Base-by-base conservation (phyloP, 768 basidiomycete species). In the Xerocomellus amylosporus region DNA sequence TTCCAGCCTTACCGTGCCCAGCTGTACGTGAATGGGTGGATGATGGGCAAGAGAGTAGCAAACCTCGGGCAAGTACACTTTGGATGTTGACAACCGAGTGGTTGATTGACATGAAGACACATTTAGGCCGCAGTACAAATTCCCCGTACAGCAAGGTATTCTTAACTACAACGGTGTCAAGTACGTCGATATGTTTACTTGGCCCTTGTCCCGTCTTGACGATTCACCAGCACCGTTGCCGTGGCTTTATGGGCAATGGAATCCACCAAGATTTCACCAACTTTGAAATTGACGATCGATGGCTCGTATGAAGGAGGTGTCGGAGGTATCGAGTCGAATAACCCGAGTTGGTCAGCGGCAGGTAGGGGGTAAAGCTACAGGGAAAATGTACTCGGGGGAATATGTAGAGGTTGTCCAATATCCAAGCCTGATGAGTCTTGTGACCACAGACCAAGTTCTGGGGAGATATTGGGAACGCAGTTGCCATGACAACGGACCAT, bases 1-100 rank as follows among this genome's bases (percentile, higher is more conserved):
- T 77, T 77, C 5, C 84, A 87, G 61, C 78, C 87, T 22, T 92
- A 90, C 62, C 79, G 90, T 15, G 84, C 85, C 4, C 75, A 83
- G 41, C 60, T 93, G 39, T 92, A 88, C 54, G 86, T 93, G 19
- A 92, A 93, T 61, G 91, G 90, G 13, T 93, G 91, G 91, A 86
- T 87, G 82, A 89, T 89, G 82, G 91, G 90, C 9, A 92, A 91
- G 71, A 69, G 84, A 19, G 77, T 87, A n/a, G 83, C 73, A 14
- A 86, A 88, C 62, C 77, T 88, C 2, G 86, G 87, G 88, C 83
- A 56, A 54, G 78, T 66, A 14, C 33, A 34, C 13, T 28, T 53
- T 39, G 3, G 9, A 48, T 31, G 26, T 42, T 26, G 37, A 46
- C 3, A 6, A 22, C 14, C n/a, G 33, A 41, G 13, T n/a, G 20